Percentiles rank a stretch among this genome's conserved stretches.
Evolutionary conservation across 2,329 filamentous ascomycete species (phyloP).

Genomic region (Fusarium illudens): DNA sequence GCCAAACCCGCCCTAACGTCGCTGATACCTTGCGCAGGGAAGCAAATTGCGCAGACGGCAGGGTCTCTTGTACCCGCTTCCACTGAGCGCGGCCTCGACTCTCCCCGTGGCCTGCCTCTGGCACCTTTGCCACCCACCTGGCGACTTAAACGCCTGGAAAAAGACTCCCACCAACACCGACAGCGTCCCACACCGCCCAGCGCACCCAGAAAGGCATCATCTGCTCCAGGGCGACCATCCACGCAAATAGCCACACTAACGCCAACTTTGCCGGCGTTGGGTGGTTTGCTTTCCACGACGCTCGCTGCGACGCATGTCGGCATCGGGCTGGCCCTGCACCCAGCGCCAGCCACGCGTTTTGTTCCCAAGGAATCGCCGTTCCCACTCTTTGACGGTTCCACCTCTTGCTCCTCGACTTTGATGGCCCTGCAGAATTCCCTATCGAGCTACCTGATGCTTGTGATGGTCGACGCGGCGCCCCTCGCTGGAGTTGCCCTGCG

Average conservation of each 20-base stretch:
- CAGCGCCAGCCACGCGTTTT: slow-evolving; percentile 13
- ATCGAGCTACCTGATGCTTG: slow-evolving; percentile 15
- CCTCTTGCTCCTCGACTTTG: slow-evolving; percentile 11
- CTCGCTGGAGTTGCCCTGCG: slow-evolving; percentile 29
- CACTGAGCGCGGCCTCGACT: slow-evolving; percentile 4
- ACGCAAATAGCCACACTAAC: slow-evolving; percentile 18
- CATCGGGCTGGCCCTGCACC: slow-evolving; percentile 14
- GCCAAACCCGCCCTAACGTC: background rate
- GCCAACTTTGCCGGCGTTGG: slow-evolving; percentile 10
- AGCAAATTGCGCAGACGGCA: slow-evolving; percentile 6
- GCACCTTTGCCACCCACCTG: slow-evolving; percentile 23
- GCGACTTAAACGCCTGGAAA: slow-evolving; percentile 1
- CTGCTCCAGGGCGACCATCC: slow-evolving; percentile 4
- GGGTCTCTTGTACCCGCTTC: slow-evolving; percentile 10
- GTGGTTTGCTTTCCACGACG: slow-evolving; percentile 1
- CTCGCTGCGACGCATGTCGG: slow-evolving; percentile 6
- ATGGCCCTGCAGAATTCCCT: slow-evolving; percentile 21
- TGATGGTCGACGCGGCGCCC: slow-evolving; percentile 9
- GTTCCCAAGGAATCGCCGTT: slow-evolving; percentile 20
- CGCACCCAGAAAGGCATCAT: slow-evolving; percentile 3
- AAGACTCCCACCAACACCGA: slow-evolving; percentile 13
- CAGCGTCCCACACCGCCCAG: slow-evolving; percentile 21
- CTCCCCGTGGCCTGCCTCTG: slow-evolving; percentile 7
- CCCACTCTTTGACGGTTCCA: slow-evolving; percentile 24
- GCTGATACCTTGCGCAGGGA: slow-evolving; percentile 6